Conservation (phyloP, 768 basidiomycete species). For the Mycena kentingensis region DNA sequence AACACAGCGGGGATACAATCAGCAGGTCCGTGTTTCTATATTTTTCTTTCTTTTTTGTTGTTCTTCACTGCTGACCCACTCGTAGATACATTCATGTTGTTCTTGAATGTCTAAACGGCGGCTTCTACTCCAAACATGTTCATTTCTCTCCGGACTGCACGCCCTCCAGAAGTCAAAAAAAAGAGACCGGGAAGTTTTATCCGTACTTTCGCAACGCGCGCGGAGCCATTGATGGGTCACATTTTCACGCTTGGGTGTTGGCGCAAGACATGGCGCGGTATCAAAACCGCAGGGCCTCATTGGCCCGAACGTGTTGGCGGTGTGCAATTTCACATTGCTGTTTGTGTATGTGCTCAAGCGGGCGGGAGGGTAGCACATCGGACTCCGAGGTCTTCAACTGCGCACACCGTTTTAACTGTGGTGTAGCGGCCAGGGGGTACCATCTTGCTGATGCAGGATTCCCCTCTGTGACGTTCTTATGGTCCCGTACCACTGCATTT, state of each 20-base stretch:
- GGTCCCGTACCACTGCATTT: conserved; percentile 26
- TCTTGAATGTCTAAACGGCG: conserved; percentile 17
- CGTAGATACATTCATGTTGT: conserved; percentile 21
- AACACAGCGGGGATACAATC: conserved; percentile 34
- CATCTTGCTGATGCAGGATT: conserved; percentile 28
- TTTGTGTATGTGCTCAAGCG: conserved; percentile 35
- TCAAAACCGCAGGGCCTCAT: conserved; percentile 27
- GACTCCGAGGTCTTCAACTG: conserved; percentile 32
- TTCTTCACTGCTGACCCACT: too few relatives aligned
- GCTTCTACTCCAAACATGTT: conserved; percentile 29
- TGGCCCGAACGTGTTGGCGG: conserved; percentile 34
- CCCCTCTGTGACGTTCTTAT: conserved; percentile 25
- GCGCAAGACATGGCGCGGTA: conserved; percentile 19
- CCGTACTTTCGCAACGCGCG: conserved; percentile 30
- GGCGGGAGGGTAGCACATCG: conserved; percentile 39
- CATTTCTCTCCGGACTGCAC: conserved; percentile 19
- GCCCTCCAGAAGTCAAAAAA: conserved; percentile 25
- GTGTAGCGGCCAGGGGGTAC: conserved; percentile 24
- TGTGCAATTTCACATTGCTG: conserved; percentile 28
- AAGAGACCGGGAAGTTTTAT: conserved; percentile 26
- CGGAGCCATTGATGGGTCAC: conserved; percentile 33
- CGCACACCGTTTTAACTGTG: conserved; percentile 18
- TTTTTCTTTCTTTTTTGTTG: not conserved
- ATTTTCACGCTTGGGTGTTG: conserved; percentile 27
- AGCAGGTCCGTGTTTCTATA: conserved; percentile 22